phyloP scores from a whole-genome alignment of 176 grass and related monocot genomes.

The Eremochloa ophiuroides region DNA sequence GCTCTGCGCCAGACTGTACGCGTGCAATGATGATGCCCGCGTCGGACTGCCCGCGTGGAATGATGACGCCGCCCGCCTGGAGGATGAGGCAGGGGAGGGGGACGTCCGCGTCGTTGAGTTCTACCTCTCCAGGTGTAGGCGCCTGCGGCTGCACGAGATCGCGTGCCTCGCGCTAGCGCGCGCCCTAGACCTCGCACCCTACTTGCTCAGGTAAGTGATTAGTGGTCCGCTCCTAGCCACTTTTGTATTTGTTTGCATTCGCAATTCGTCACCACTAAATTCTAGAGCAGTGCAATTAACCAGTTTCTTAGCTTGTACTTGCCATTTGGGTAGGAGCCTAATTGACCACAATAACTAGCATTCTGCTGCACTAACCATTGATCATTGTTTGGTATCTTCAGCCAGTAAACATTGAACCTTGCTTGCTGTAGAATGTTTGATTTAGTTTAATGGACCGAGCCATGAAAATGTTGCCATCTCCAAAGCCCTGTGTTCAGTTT shows the following conservation, averaged over 20 bases:
- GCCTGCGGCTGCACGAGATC: conserved; percentile 83
- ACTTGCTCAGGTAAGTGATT: conserved; percentile 51
- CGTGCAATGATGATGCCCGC: conserved; percentile 18
- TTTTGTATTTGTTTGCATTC: not conserved
- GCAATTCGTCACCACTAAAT: not conserved
- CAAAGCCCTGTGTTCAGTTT: not conserved
- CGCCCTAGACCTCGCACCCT: conserved; percentile 68
- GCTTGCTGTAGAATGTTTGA: not conserved
- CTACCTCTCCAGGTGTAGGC: conserved; percentile 65
- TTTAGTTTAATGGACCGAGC: not conserved
- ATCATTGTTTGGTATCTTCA: not conserved
- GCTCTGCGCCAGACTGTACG: conserved; percentile 29
- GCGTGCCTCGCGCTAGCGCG: conserved; percentile 62
- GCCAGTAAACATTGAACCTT: not conserved
- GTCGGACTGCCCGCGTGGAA: conserved; percentile 17
- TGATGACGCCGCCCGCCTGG: conserved; percentile 24
- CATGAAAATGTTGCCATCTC: not conserved
- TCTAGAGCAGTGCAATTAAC: not conserved
- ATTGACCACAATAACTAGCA: not conserved
- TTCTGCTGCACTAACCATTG: not conserved
- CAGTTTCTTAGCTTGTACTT: not conserved
- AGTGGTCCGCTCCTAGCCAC: not conserved
- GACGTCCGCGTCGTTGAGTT: conserved; percentile 59
- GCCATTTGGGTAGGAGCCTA: not conserved
- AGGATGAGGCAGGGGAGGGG: conserved; percentile 67